These are phyloP conservation scores for Marchantia paleacea DNA, from an alignment of 225 moss, liverwort and hornwort genomes.

Conservation along the genomic window DNA sequence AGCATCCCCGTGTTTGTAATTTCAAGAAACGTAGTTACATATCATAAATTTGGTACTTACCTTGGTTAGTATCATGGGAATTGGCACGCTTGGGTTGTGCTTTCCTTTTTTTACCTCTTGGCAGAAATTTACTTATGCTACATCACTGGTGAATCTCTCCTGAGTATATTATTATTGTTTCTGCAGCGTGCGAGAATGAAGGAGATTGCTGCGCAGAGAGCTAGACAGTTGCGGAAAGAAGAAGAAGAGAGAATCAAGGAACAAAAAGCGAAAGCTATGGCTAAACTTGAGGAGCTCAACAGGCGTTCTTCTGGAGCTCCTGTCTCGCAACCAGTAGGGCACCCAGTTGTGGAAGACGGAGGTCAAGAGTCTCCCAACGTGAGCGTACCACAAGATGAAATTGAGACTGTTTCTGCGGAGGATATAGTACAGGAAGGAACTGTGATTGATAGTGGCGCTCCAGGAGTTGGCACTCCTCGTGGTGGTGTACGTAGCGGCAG, in stretches of 20 bases:
- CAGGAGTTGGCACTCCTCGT: conserved; percentile 42
- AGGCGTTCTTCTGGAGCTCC: conserved; percentile 47
- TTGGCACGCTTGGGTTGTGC: too few relatives aligned
- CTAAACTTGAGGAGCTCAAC: conserved; percentile 96
- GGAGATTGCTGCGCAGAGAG: conserved; percentile 84
- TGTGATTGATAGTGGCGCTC: conserved; percentile 27
- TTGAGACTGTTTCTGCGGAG: conserved; percentile 28
- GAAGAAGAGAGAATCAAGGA: conserved; percentile 96
- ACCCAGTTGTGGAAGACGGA: conserved; percentile 17
- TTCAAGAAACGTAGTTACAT: too few relatives aligned
- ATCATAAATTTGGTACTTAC: too few relatives aligned
- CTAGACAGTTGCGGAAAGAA: conserved; percentile 79
- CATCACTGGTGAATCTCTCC: too few relatives aligned
- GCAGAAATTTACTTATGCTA: too few relatives aligned
- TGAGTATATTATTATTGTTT: not conserved
- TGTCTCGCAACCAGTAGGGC: conserved; percentile 23
- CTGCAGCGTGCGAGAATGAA: conserved; percentile 90
- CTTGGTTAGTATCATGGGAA: too few relatives aligned
- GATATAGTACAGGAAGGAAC: conserved; percentile 31
- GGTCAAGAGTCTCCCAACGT: conserved; percentile 38
- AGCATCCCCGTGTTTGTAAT: too few relatives aligned
- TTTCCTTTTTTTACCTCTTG: too few relatives aligned
- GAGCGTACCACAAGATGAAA: conserved; percentile 33
- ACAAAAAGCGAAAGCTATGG: conserved; percentile 90
- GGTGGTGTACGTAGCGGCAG: conserved; percentile 44